Percentiles rank a stretch among this genome's conserved stretches.
phyloP scores from a whole-genome alignment of 2,329 filamentous ascomycete genomes.

The Cylindrodendrum hubeiense region DNA sequence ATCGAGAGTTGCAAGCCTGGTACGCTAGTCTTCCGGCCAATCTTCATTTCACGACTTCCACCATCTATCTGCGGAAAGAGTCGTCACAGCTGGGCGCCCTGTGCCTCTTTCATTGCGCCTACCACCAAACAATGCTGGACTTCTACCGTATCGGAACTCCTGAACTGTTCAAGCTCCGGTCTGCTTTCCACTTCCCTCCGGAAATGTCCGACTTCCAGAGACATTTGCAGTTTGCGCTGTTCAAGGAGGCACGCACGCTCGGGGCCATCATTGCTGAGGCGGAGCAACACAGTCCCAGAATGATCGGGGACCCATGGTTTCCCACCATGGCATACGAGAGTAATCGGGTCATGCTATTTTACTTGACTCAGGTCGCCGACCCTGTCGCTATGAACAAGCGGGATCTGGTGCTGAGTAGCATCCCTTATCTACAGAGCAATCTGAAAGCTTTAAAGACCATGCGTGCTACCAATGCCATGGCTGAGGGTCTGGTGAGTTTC shows the following conservation, averaged over 20 bases:
- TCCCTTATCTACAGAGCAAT: conserved; percentile 30
- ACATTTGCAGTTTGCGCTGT: background rate
- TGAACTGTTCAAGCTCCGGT: conserved; percentile 28
- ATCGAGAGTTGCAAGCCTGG: conserved; percentile 16
- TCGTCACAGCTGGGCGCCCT: conserved; percentile 27
- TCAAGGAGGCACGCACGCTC: conserved; percentile 12
- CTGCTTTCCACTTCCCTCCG: conserved; percentile 26
- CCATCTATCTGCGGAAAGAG: conserved; percentile 30
- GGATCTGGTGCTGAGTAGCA: conserved; percentile 27
- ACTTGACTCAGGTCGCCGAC: conserved; percentile 23
- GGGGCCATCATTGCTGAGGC: conserved; percentile 29
- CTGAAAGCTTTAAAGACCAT: conserved; percentile 27
- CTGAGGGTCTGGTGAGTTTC: conserved; percentile 27
- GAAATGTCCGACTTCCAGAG: conserved; percentile 15
- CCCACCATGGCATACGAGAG: conserved; percentile 29
- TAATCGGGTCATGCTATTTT: conserved; percentile 33
- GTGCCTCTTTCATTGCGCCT: conserved; percentile 31
- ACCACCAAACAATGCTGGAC: conserved; percentile 32
- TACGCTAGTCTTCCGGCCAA: conserved; percentile 22
- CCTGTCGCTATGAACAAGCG: conserved; percentile 10
- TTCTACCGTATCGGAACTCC: conserved; percentile 32
- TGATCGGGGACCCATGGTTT: conserved; percentile 28
- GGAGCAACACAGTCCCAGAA: conserved; percentile 26
- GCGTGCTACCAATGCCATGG: conserved; percentile 26
- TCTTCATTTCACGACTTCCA: conserved; percentile 22